Base-by-base conservation (phyloP, 1,139 yeast genomes). In the Hemisphaericaspora xylofermentans region DNA sequence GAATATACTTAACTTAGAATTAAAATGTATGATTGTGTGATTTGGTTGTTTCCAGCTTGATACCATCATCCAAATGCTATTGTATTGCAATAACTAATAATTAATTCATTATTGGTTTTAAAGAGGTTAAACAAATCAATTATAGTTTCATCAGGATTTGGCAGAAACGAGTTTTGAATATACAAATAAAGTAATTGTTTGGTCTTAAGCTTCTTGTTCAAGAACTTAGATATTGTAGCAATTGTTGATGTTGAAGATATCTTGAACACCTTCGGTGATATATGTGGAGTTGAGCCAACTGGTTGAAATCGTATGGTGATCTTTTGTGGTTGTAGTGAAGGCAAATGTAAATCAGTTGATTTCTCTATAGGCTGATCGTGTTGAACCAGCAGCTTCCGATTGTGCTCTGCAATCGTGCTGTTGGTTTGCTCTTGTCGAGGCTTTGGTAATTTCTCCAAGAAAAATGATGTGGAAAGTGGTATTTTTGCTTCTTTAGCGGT, bases 91-190 rank as follows among this genome's bases (percentile, higher is more conserved):
- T 80, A 80, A 35, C 76, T 72, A 2, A 80, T 63, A 5, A 78
- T 66, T 44, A 80, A 61, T 50, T 80, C 85, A 39, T 69, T 68
- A 41, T 71, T 73, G 1, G 71, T 68, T 29, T 65, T 66, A 54
- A 78, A 80, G 36, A 61, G 50, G 16, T 56, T 56, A 50, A 55
- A 76, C 41, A 80, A 58, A 41, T 75, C 74, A 1, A 79, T 80
- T 9, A 80, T 51, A 21, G 57, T 64, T 48, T 80, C 85, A 48
- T 79, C 84, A 0, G 81, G 83, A 31, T 71, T 72, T 1, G 87
- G 86, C 47, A 74, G 76, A 48, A 81, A 79, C 13, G 84, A 77
- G 54, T 75, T 81, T 48, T 78, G 82, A 8, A 82, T 63, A 50
- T 82, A 82, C 27, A 71, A 41, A 44, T 67, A 58, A 9, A 57